Evolutionary conservation across 176 grass and related monocot species (phyloP), one percentile per base, ranked within the genome.

Genomic region (Oryza glaberrima): DNA sequence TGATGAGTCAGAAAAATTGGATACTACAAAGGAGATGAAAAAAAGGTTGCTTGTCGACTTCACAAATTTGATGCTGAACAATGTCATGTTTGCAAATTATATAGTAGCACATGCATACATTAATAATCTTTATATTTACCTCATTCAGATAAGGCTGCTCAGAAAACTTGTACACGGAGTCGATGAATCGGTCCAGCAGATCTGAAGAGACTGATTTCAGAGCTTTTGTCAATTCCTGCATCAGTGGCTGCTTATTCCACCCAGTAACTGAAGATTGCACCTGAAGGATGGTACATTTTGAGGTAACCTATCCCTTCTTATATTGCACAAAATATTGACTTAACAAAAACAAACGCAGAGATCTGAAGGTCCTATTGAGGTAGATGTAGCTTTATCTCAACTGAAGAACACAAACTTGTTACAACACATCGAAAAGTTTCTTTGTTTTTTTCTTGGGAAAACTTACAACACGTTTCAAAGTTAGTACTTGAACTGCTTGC

Each of bases 91-190:
- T 13, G 28, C 51, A 22, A 23, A 34, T 35, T 14, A 26, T 74
- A 17, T 72, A 22, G 70, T 46, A 48, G 25, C 13, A 54, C 1
- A 54, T 54, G 51, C 51, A 54, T 54, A 17, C 51, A 54, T 54
- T 15, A n/a, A 11, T 1, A 51, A 56, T 28, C 5, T 40, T 67
- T 43, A n/a, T 40, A 26, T 40, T 32, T 70, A 86, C 83, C 83
- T 86, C 52, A 26, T 79, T 86, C 12, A 86, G 49, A 19, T 2
- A 65, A 79, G 51, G 67, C 20, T 79, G 16, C 28, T 86, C 76
- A 7, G 75, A 79, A 63, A 86, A 86, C 12, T 22, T 72, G 76
- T 86, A 86, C 48, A 75, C 14, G 14, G 49, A 64, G 20, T 79
- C 76, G 36, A 38, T 38, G 5, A 79, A 72, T 49, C 47, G 36